Evolutionary conservation across 768 basidiomycete species (phyloP).

Genomic region (Boletus fagicola): DNA sequence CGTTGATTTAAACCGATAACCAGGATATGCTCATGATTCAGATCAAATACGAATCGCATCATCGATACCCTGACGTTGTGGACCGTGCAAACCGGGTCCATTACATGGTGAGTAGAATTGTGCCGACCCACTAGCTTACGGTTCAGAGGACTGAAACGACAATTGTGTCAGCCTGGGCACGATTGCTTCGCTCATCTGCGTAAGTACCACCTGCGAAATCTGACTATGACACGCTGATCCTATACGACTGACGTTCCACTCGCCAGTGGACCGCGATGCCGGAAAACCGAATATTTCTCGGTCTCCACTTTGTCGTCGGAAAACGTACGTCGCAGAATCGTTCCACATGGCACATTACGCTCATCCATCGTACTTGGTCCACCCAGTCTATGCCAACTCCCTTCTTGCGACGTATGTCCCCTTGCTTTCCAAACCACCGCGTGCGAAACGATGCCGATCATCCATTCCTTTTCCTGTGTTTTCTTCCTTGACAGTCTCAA

Average conservation of each 20-base stretch:
- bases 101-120: constrained; percentile 17
- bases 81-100: constrained; percentile 24
- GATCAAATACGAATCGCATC: constrained; percentile 21
- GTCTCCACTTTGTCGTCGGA: constrained; percentile 24
- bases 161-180: constrained; percentile 13
- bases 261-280: constrained; percentile 22
- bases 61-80: constrained; percentile 22
- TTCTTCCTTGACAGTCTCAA: constrained; percentile 19
- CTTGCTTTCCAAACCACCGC: not conserved
- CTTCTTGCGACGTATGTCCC: constrained; percentile 25
- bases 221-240: not conserved
- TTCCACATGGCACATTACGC: not conserved
- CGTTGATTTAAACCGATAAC: not conserved
- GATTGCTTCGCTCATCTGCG: constrained; percentile 18
- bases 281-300: constrained; percentile 25
- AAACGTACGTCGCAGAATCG: constrained; percentile 16
- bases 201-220: not conserved
- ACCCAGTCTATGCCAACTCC: constrained; percentile 27
- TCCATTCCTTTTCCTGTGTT: not conserved
- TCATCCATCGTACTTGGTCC: not conserved
- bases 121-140: no score
- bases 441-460: not conserved
- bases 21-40: not conserved
- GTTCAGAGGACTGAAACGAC: not conserved
- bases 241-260: not conserved